Conservation (phyloP, 2,329 filamentous ascomycete species). For the Exophiala calicioides region DNA sequence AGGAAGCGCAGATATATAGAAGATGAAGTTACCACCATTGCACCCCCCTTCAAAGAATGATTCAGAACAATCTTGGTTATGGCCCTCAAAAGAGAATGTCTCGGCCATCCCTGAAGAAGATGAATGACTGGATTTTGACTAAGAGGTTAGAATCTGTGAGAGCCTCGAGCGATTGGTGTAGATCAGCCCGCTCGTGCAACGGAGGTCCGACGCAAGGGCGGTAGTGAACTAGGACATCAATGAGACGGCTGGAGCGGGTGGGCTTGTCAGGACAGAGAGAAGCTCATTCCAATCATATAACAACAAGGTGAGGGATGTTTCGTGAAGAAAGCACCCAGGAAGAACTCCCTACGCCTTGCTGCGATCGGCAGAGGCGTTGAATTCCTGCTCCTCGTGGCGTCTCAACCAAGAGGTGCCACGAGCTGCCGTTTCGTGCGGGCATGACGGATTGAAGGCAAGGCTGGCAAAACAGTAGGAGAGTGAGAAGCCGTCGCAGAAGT, state of each 20-base stretch:
- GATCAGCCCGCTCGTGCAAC: constrained; percentile 5
- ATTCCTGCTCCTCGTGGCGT: constrained; percentile 14
- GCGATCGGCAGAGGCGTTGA: not conserved
- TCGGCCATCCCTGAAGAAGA: constrained; percentile 11
- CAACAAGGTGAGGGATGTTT: constrained; percentile 11
- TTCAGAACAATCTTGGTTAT: constrained; percentile 19
- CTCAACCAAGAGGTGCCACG: constrained; percentile 7
- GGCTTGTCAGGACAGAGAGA: constrained; percentile 11
- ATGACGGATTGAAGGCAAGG: too few relatives aligned
- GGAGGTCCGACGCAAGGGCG: constrained; percentile 23
- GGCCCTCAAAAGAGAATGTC: constrained; percentile 12
- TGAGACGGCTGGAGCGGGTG: too few relatives aligned
- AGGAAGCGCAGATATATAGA: constrained; percentile 18
- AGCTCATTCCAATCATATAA: constrained; percentile 9
- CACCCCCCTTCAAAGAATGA: constrained; percentile 8
- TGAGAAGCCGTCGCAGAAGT: too few relatives aligned
- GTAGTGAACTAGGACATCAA: constrained; percentile 1
- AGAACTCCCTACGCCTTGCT: not conserved
- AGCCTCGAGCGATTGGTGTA: constrained; percentile 4
- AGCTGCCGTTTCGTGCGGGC: not conserved
- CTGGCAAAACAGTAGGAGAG: too few relatives aligned
- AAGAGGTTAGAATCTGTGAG: constrained; percentile 1
- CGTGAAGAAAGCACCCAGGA: constrained; percentile 3
- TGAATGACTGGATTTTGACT: not conserved
- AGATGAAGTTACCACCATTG: not conserved